A percentile compares a stretch with the other conserved stretches of the same genome.
These are phyloP conservation scores for Yamadazyma phyllophila DNA, from an alignment of 805 yeast species.

Conservation along the genomic window DNA sequence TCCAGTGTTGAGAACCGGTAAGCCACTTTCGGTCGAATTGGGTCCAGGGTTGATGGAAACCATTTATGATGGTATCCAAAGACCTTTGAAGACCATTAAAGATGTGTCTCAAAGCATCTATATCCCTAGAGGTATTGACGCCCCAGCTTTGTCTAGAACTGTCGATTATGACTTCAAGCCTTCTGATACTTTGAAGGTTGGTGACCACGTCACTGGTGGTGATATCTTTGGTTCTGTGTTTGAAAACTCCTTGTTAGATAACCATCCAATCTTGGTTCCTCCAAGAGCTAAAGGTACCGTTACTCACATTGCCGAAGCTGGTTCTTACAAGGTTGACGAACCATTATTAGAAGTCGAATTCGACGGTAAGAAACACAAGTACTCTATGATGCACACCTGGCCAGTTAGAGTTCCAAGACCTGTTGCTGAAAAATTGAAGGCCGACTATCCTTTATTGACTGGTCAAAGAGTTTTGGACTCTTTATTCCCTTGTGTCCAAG, in stretches of 20 bases:
- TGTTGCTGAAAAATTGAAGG: constrained; percentile 88
- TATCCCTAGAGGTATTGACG: constrained; percentile 98
- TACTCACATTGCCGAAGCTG: constrained; percentile 82
- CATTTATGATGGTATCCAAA: constrained; percentile 98
- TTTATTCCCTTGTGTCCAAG: constrained; percentile 98
- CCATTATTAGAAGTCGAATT: constrained; percentile 91
- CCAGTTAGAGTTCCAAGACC: constrained; percentile 99
- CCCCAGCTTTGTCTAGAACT: constrained; percentile 88
- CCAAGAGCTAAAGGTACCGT: constrained; percentile 99
- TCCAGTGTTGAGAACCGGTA: constrained; percentile 97
- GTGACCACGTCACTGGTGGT: constrained; percentile 98
- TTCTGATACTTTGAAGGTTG: constrained; percentile 63
- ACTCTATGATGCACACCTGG: constrained; percentile 98
- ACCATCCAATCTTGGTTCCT: constrained; percentile 92
- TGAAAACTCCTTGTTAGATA: constrained; percentile 89
- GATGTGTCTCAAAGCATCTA: constrained; percentile 87
- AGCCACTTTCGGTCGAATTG: constrained; percentile 97
- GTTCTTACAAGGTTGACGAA: constrained; percentile 89
- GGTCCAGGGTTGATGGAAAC: constrained; percentile 99
- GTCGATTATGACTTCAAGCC: constrained; percentile 86
- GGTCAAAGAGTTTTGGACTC: constrained; percentile 99
- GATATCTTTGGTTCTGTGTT: constrained; percentile 91
- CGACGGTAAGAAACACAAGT: constrained; percentile 76
- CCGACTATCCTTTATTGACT: constrained; percentile 92
- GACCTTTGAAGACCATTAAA: constrained; percentile 93